Conservation (phyloP, 768 basidiomycete genomes). For the Neoboletus magnificus region DNA sequence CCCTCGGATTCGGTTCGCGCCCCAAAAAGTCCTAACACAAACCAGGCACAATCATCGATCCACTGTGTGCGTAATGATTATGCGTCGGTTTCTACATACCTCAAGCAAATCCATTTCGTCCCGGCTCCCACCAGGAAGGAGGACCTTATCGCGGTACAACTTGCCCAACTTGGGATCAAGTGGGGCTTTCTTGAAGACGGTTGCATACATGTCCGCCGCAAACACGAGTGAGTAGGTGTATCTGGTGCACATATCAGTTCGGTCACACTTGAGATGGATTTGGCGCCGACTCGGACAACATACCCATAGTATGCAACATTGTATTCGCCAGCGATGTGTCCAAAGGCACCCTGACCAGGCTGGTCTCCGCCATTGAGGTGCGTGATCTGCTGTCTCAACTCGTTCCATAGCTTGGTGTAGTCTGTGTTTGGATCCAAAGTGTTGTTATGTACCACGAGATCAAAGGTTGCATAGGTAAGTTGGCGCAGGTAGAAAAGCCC, state of each 20-base stretch:
- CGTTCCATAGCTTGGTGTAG: conserved; percentile 73
- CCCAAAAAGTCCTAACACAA: conserved; percentile 67
- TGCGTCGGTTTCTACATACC: conserved; percentile 34
- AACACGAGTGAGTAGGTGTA: conserved; percentile 73
- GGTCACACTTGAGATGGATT: neutral
- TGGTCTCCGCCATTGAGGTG: conserved; percentile 59
- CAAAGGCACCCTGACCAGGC: conserved; percentile 71
- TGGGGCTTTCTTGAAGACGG: conserved; percentile 75
- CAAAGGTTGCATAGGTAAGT: conserved; percentile 57
- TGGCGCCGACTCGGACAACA: conserved; percentile 6
- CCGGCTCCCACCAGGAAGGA: conserved; percentile 65
- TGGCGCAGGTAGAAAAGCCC: conserved; percentile 68
- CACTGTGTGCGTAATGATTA: too few relatives aligned
- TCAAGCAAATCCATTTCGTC: conserved; percentile 73
- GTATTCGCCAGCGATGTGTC: conserved; percentile 71
- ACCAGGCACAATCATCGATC: neutral
- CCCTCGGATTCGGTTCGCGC: conserved; percentile 67
- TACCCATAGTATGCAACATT: conserved; percentile 64
- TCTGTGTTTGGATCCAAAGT: conserved; percentile 50
- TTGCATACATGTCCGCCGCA: conserved; percentile 56
- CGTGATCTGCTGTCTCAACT: conserved; percentile 61
- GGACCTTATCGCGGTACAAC: conserved; percentile 70
- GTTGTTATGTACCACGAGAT: conserved; percentile 16
- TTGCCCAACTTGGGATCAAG: conserved; percentile 63
- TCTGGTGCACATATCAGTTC: conserved; percentile 25